Percentiles rank a stretch among this genome's conserved stretches.
These are phyloP conservation scores for Gelatoporia subvermispora DNA, from an alignment of 768 basidiomycete genomes.

Conservation along the genomic window DNA sequence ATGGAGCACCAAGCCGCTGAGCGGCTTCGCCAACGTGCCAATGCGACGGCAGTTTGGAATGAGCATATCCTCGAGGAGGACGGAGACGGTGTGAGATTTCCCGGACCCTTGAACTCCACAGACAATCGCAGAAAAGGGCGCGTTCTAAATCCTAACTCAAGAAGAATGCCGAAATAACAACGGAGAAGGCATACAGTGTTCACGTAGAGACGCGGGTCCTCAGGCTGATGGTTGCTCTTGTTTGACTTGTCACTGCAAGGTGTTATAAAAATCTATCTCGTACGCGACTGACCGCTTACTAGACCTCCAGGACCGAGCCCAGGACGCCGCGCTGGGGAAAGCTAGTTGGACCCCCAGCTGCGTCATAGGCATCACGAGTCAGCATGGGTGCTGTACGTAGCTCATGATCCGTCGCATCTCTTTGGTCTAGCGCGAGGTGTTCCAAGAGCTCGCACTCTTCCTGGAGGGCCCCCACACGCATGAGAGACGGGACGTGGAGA, in stretches of 20 bases:
- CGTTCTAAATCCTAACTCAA: conserved; percentile 42
- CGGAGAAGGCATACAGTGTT: conserved; percentile 54
- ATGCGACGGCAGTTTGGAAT: conserved; percentile 43
- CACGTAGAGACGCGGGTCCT: conserved; percentile 55
- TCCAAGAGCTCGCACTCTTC: not conserved
- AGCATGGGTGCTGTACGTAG: not conserved
- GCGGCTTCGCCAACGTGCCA: conserved; percentile 47
- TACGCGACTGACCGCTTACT: not conserved
- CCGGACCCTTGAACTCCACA: conserved; percentile 77
- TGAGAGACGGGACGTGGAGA: too few relatives aligned
- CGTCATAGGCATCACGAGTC: not conserved
- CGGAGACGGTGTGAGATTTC: conserved; percentile 68
- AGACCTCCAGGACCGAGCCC: not conserved
- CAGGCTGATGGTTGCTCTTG: conserved; percentile 29
- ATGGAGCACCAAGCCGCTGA: conserved; percentile 63
- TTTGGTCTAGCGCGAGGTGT: not conserved
- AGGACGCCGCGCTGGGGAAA: conserved; percentile 1
- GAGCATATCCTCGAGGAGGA: conserved; percentile 65
- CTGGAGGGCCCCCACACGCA: not conserved
- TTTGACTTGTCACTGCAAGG: not conserved
- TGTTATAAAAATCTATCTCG: too few relatives aligned
- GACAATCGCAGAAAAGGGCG: conserved; percentile 67
- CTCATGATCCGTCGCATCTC: conserved; percentile 2
- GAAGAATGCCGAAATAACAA: not conserved
- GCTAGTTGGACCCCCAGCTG: not conserved